Evolutionary conservation across 106 monocot genomes (phyloP).

Genomic region (Triglochin maritima): DNA sequence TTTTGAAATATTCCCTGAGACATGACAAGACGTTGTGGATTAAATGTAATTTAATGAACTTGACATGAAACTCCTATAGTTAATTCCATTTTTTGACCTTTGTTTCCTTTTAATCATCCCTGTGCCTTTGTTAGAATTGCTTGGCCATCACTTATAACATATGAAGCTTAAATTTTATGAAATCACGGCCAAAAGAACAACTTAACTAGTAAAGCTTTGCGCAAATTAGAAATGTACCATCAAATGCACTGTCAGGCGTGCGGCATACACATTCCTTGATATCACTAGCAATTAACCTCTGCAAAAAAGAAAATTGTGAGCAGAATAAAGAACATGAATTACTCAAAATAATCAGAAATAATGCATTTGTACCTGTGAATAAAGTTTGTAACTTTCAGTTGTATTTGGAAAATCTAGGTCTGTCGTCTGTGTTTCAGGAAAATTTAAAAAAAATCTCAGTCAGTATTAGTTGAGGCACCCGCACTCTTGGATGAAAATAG

Average conservation of each 20-base stretch:
- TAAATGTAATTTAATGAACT: no score
- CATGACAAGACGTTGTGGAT: no score
- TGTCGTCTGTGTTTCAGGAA: conserved; percentile 28
- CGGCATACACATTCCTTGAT: conserved; percentile 92
- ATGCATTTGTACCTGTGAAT: conserved; percentile 42
- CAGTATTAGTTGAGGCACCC: background rate
- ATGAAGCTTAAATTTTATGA: no score
- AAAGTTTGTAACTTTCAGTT: conserved; percentile 87
- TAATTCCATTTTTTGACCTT: no score
- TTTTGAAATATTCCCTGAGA: no score
- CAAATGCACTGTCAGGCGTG: conserved; percentile 82
- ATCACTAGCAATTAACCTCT: conserved; percentile 87
- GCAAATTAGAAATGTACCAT: conserved; percentile 29
- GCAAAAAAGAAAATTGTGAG: conserved; percentile 14
- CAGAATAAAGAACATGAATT: conserved; percentile 3
- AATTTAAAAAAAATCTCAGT: background rate
- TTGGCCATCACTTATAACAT: no score
- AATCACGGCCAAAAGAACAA: no score
- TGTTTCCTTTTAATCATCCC: no score
- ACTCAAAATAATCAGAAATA: conserved; percentile 2
- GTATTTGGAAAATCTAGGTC: conserved; percentile 93
- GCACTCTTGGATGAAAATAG: no score
- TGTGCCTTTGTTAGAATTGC: no score
- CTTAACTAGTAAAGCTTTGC: no score
- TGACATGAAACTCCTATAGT: no score